A percentile compares a stretch with the other conserved stretches of the same genome.
phyloP scores from a whole-genome alignment of 2,329 filamentous ascomycete genomes.

The Metarhizium sp. region DNA sequence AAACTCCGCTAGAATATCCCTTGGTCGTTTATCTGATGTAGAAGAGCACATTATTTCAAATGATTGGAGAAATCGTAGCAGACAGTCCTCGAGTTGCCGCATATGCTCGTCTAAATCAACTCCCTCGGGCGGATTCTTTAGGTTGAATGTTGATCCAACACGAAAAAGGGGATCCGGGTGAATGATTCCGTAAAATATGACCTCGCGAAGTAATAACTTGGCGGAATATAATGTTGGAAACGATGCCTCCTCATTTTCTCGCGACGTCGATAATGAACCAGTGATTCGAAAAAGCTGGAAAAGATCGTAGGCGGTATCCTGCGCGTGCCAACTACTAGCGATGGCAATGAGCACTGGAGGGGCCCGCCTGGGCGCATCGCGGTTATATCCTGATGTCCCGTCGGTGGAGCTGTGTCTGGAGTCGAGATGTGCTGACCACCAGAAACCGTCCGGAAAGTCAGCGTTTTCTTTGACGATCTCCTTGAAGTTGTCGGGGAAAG shows the following conservation, averaged over 20 bases:
- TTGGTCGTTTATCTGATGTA: conserved; percentile 29
- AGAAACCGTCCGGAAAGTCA: conserved; percentile 48
- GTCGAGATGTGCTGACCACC: conserved; percentile 45
- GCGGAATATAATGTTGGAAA: conserved; percentile 44
- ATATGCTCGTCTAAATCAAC: conserved; percentile 37
- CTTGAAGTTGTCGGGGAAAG: conserved; percentile 27
- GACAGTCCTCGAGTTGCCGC: conserved; percentile 39
- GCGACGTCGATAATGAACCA: conserved; percentile 36
- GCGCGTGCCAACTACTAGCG: conserved; percentile 41
- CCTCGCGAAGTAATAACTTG: conserved; percentile 46
- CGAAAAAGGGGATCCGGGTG: conserved; percentile 36
- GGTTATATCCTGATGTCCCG: conserved; percentile 7
- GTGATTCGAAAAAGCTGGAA: conserved; percentile 43
- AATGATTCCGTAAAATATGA: conserved; percentile 43
- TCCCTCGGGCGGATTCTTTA: conserved; percentile 26
- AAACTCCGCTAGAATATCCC: conserved; percentile 42
- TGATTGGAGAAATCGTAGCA: conserved; percentile 41
- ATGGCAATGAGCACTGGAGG: conserved; percentile 42
- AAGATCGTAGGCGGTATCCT: conserved; percentile 38
- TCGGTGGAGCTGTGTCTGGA: conserved; percentile 14
- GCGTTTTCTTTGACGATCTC: conserved; percentile 34
- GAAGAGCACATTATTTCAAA: conserved; percentile 32
- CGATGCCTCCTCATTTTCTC: conserved; percentile 36
- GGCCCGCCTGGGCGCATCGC: conserved; percentile 28
- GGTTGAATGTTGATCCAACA: conserved; percentile 15